Percentiles rank a stretch among this genome's conserved stretches.
Conservation (phyloP, 148 eudicot genomes). For the Camellia japonica region DNA sequence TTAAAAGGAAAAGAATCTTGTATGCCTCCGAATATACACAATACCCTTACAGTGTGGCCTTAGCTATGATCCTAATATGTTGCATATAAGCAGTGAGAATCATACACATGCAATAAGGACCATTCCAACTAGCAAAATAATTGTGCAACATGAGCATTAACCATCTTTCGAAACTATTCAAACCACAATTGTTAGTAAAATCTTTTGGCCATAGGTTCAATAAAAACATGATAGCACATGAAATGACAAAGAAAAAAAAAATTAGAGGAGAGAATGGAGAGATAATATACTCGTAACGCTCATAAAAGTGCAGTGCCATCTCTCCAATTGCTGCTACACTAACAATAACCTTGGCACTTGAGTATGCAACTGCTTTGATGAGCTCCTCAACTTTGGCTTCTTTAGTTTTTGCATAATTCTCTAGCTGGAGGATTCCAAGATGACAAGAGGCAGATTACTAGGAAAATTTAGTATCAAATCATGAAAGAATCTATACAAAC, state of each 20-base stretch:
- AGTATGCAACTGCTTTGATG: constrained; percentile 93
- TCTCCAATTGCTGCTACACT: constrained; percentile 95
- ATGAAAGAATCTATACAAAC: too few species aligned
- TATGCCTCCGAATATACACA: too few species aligned
- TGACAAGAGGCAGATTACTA: too few species aligned
- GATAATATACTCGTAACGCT: constrained; percentile 69
- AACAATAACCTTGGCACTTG: constrained; percentile 94
- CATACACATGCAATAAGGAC: too few species aligned
- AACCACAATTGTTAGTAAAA: background rate
- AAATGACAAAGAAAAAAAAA: background rate
- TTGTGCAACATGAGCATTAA: background rate
- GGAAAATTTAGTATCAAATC: too few species aligned
- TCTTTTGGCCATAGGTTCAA: background rate
- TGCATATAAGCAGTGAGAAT: too few species aligned
- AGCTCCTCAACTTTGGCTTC: constrained; percentile 96
- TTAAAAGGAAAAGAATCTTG: background rate
- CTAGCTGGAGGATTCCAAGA: constrained; percentile 52
- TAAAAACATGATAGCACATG: background rate
- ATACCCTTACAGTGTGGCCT: too few species aligned
- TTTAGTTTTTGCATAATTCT: constrained; percentile 89
- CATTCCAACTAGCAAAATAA: background rate
- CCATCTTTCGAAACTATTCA: background rate
- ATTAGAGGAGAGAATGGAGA: background rate
- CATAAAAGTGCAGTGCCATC: constrained; percentile 97
- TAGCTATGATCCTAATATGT: too few species aligned